A percentile compares a stretch with the other conserved stretches of the same genome.
Evolutionary conservation across 192 early-diverging fungal genomes (phyloP).

Genomic region (Spizellomyces sp.): DNA sequence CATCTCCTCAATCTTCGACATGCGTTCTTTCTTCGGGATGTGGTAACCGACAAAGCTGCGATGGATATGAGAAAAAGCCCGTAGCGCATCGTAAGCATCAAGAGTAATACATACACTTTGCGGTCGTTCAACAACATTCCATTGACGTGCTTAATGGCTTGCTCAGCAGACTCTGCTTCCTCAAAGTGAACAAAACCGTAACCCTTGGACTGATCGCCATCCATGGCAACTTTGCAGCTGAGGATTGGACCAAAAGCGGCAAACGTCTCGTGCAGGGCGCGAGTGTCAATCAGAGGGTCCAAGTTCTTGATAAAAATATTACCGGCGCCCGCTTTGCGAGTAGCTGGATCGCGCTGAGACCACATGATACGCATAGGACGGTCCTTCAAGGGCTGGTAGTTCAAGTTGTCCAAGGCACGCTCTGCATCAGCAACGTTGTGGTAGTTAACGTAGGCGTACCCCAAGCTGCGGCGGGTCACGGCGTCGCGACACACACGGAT

Average conservation of each 20-base stretch:
- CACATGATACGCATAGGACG: slow-evolving; percentile 99
- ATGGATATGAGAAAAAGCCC: slow-evolving; percentile 6
- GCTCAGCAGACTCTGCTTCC: slow-evolving; percentile 87
- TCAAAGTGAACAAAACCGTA: slow-evolving; percentile 99
- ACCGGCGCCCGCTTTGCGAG: slow-evolving; percentile 86
- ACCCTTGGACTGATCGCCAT: slow-evolving; percentile 81
- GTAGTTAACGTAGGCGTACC: slow-evolving; percentile 99
- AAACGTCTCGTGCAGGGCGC: slow-evolving; percentile 99
- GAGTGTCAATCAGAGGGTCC: slow-evolving; percentile 96
- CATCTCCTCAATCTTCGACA: slow-evolving; percentile 85
- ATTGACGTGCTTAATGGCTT: slow-evolving; percentile 96
- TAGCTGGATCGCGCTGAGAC: slow-evolving; percentile 97
- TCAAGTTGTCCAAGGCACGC: slow-evolving; percentile 89
- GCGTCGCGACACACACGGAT: slow-evolving; percentile 99
- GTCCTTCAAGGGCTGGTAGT: slow-evolving; percentile 95
- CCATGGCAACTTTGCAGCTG: slow-evolving; percentile 95
- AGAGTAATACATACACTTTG: slow-evolving; percentile 66
- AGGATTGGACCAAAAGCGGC: slow-evolving; percentile 95
- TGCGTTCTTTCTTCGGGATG: slow-evolving; percentile 89
- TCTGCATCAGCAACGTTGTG: slow-evolving; percentile 86
- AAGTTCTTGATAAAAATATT: slow-evolving; percentile 99
- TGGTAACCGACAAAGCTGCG: slow-evolving; percentile 84
- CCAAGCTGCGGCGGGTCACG: slow-evolving; percentile 92
- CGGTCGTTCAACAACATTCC: slow-evolving; percentile 99
- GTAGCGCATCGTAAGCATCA: slow-evolving; percentile 8